Base-by-base conservation (phyloP, 768 basidiomycete species). In the Amanita molliuscula region DNA sequence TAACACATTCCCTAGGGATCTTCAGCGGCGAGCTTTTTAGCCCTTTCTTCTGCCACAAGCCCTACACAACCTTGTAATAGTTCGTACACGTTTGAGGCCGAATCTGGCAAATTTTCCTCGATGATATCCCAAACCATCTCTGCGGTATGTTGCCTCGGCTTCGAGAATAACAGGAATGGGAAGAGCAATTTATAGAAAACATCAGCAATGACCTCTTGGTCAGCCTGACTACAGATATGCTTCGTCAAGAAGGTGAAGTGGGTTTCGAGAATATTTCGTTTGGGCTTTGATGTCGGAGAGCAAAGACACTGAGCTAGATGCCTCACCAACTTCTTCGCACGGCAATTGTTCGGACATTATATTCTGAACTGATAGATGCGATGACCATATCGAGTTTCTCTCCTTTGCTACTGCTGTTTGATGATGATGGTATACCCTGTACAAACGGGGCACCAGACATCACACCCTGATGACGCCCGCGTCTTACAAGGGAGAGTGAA, bases 61-160 rank as follows among this genome's bases (percentile, higher is more conserved):
- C 71, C 67, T 2, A 69, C 65, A 52, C 81, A 85, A n/a, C 77
- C 84, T 1, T 55, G 65, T 15, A 88, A 60, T 67, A 82, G 71
- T 53, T 76, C 74, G 48, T 71, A 66, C 8, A 15, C 11, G 13
- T 26, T 28, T 16, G 54, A 10, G 56, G 57, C 41, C 40, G 47
- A 23, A 43, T 52, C 55, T 8, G 54, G 20, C 6, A 44, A 26
- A 55, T 44, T 61, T 44, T 70, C 71, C n/a, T 58, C 62, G 50
- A 92, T 60, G n/a, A 76, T 63, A 48, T 81, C 81, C 91, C 91
- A 94, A 0, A 81, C 77, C n/a, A 73, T 61, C 18, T 77, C 72
- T 0, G 79, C 73, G 0, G 78, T 84, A 59, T 79, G 82, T 53
- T 82, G 76, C 45, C 82, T 74, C 2, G 83, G 65, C 58, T 85